These are phyloP conservation scores for Bipolaris sorokiniana DNA, from an alignment of 2,329 filamentous ascomycete genomes.

Conservation along the genomic window DNA sequence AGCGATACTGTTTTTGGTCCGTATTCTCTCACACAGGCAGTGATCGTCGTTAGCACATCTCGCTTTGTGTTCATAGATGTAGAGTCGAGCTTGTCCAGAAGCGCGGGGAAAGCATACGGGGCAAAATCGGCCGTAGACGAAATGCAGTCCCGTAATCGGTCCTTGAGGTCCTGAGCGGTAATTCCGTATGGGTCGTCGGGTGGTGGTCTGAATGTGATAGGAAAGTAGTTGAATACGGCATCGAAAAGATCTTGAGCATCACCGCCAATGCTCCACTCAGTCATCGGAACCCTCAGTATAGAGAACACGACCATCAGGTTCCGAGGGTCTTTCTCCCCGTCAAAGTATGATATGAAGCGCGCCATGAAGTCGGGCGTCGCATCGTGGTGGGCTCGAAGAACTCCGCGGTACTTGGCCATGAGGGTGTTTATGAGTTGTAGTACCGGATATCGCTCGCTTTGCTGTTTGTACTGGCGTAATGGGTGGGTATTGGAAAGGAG, in stretches of 20 bases:
- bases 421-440: conserved; percentile 66
- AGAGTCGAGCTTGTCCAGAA: conserved; percentile 73
- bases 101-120: conserved; percentile 69
- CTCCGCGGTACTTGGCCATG: conserved; percentile 62
- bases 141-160: conserved; percentile 68
- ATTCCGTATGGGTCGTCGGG: conserved; percentile 74
- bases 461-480: conserved; percentile 66
- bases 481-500: conserved; percentile 61
- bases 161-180: conserved; percentile 71
- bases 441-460: conserved; percentile 65
- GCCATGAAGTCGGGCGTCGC: conserved; percentile 60
- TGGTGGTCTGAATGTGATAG: conserved; percentile 72
- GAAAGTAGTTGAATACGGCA: conserved; percentile 74
- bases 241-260: conserved; percentile 67
- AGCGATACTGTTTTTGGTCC: conserved; percentile 64
- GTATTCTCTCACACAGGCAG: conserved; percentile 65
- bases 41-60: conserved; percentile 69
- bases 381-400: conserved; percentile 59
- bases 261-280: conserved; percentile 69
- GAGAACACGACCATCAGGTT: conserved; percentile 75
- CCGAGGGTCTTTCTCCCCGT: conserved; percentile 71
- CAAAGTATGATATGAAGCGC: conserved; percentile 68
- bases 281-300: conserved; percentile 68
- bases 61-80: conserved; percentile 72
- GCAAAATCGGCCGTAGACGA: conserved; percentile 67